Percentiles rank a stretch among this genome's conserved stretches.
phyloP scores from a whole-genome alignment of 2,329 filamentous ascomycete genomes.

The Exophiala sp. region DNA sequence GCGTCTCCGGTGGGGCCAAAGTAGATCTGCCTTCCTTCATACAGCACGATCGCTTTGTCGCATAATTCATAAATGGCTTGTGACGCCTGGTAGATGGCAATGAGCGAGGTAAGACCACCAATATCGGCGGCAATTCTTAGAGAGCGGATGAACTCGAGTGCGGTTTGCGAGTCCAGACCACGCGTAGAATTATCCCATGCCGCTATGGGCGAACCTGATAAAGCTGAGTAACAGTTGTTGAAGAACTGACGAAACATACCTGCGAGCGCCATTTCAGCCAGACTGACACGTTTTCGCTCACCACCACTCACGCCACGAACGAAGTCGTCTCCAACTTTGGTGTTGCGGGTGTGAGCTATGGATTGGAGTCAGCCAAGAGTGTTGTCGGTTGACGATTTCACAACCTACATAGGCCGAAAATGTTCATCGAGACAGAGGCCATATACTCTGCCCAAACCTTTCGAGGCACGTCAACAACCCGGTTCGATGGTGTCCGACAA shows the following conservation, averaged over 20 bases:
- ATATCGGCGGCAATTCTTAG: conserved; percentile 47
- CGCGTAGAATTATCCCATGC: conserved; percentile 42
- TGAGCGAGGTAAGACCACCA: conserved; percentile 44
- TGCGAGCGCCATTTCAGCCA: conserved; percentile 43
- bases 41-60: conserved; percentile 64
- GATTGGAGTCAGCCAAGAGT: no score
- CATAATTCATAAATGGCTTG: conserved; percentile 55
- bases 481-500: conserved; percentile 43
- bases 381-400: conserved; percentile 28
- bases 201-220: conserved; percentile 29
- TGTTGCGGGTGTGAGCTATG: conserved; percentile 44
- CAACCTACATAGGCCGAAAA: conserved; percentile 35
- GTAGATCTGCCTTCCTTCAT: conserved; percentile 69
- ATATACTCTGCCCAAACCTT: conserved; percentile 30
- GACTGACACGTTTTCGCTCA: conserved; percentile 56
- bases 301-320: conserved; percentile 58
- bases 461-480: conserved; percentile 37
- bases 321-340: conserved; percentile 52
- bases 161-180: conserved; percentile 52
- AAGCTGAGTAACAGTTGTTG: conserved; percentile 6
- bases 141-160: conserved; percentile 53
- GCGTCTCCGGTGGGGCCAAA: conserved; percentile 60
- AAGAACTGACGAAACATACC: background rate
- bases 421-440: background rate
- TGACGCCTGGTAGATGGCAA: conserved; percentile 54